These are phyloP conservation scores for Toxicodendron radicans DNA, from an alignment of 345 rosid genomes.

Conservation along the genomic window DNA sequence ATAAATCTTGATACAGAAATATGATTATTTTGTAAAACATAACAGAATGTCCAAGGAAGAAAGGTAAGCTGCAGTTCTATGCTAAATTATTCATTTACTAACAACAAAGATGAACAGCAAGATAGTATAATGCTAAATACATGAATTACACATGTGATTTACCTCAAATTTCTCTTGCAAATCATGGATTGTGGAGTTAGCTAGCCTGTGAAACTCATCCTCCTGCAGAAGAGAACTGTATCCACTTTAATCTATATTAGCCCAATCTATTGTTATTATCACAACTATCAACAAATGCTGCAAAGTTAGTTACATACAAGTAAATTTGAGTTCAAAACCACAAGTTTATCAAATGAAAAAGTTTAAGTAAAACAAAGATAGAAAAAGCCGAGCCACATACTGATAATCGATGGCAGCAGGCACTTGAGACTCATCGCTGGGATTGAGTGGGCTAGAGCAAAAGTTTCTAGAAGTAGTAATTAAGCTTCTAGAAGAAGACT, in stretches of 20 bases:
- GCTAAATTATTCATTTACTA: background rate
- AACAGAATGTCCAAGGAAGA: background rate
- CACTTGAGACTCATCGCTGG: slow-evolving; percentile 31
- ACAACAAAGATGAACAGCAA: background rate
- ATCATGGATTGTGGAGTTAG: slow-evolving; percentile 66
- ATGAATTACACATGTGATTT: background rate
- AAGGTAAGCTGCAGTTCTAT: background rate
- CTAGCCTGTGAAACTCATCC: slow-evolving; percentile 80
- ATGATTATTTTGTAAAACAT: background rate
- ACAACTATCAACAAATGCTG: background rate
- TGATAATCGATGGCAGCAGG: slow-evolving; percentile 55
- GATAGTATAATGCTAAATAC: background rate
- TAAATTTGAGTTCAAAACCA: background rate
- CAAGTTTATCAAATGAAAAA: background rate
- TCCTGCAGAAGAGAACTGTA: slow-evolving; percentile 78
- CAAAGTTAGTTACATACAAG: background rate
- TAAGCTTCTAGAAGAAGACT: slow-evolving; percentile 13
- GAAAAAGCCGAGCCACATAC: slow-evolving; percentile 24
- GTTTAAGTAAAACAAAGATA: background rate
- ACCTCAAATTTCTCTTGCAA: slow-evolving; percentile 89
- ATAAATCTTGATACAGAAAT: background rate
- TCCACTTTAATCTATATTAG: slow-evolving; percentile 31
- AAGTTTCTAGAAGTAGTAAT: slow-evolving; percentile 41
- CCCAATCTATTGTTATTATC: background rate
- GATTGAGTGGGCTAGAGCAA: slow-evolving; percentile 39